A percentile compares a stretch with the other conserved stretches of the same genome.
phyloP scores from a whole-genome alignment of 2,329 filamentous ascomycete genomes.

The Ceratocystis smalleyi region DNA sequence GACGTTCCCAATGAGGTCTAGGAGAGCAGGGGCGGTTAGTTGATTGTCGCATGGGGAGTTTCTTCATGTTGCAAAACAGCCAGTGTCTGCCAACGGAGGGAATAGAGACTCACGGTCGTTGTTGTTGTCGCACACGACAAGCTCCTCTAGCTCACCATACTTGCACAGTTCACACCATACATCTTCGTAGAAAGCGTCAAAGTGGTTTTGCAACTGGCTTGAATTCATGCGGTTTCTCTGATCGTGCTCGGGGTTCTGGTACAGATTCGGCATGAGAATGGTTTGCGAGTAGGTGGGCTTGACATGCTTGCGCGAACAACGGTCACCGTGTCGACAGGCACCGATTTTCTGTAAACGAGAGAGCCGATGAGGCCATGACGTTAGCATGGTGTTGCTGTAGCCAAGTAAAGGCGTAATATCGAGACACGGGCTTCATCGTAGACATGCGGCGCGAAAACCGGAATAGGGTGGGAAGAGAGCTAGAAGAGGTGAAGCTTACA shows the following conservation, averaged over 20 bases:
- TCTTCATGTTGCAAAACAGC: neutral
- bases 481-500: slow-evolving; percentile 22
- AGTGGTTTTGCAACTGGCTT: slow-evolving; percentile 94
- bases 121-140: slow-evolving; percentile 98
- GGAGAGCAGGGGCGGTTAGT: slow-evolving; percentile 19
- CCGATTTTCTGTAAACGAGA: slow-evolving; percentile 70
- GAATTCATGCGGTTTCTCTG: slow-evolving; percentile 94
- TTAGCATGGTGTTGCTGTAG: slow-evolving; percentile 7
- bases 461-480: neutral
- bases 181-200: slow-evolving; percentile 99
- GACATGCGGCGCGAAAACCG: neutral
- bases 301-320: slow-evolving; percentile 96
- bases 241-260: slow-evolving; percentile 97
- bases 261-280: slow-evolving; percentile 93
- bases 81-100: no score
- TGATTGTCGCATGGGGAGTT: neutral
- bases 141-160: slow-evolving; percentile 92
- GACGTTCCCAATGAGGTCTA: slow-evolving; percentile 93
- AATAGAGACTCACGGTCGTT: slow-evolving; percentile 65
- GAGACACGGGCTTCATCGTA: neutral
- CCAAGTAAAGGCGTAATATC: neutral
- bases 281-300: slow-evolving; percentile 97
- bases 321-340: slow-evolving; percentile 93
- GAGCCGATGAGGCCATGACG: neutral
- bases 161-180: slow-evolving; percentile 99